A percentile compares a stretch with the other conserved stretches of the same genome.
These are phyloP conservation scores for Oryza officinalis DNA, from an alignment of 176 grass and related monocot species.

Conservation along the genomic window DNA sequence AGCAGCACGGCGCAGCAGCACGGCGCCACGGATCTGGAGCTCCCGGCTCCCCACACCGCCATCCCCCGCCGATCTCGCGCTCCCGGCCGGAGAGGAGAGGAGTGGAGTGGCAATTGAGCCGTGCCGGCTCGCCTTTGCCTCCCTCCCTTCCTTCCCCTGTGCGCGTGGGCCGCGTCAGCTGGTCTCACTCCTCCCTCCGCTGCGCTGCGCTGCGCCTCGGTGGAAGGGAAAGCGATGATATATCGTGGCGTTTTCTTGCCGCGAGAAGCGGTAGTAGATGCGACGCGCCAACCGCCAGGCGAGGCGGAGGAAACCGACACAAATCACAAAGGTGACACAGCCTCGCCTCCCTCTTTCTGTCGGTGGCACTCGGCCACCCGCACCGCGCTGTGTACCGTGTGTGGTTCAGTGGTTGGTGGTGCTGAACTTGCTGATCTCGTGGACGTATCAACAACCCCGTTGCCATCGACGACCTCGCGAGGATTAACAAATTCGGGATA, in stretches of 20 bases:
- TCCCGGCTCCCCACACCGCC: conserved; percentile 20
- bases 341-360: neutral
- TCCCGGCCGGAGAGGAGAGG: no score
- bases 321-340: neutral
- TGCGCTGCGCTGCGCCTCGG: conserved; percentile 17
- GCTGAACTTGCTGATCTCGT: neutral
- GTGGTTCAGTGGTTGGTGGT: neutral
- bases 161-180: no score
- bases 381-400: no score
- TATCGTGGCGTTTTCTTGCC: conserved; percentile 5
- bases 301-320: conserved; percentile 31
- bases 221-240: neutral
- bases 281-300: conserved; percentile 30
- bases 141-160: no score
- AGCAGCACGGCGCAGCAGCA: conserved; percentile 51
- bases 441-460: neutral
- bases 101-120: neutral
- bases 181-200: neutral
- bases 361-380: neutral
- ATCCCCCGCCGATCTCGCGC: conserved; percentile 34
- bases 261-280: conserved; percentile 8
- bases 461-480: neutral
- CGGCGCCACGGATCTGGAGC: conserved; percentile 47
- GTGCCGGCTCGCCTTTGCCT: no score
- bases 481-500: neutral